phyloP scores from a whole-genome alignment of 768 basidiomycete genomes.

The Pleurotus tuoliensis region DNA sequence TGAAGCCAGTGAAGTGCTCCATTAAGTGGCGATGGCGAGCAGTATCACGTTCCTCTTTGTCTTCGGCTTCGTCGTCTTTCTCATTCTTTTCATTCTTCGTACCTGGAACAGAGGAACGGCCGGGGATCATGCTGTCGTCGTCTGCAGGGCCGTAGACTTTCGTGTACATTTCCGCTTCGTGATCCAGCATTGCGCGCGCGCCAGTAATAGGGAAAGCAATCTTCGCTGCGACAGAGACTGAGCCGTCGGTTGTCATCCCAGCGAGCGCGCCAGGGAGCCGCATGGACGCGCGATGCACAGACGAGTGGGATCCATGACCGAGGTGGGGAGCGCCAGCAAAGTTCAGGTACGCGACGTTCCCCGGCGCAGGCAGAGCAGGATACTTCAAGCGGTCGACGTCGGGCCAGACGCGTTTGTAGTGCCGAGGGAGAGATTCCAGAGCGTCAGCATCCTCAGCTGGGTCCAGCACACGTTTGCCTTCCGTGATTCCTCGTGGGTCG shows the following conservation, averaged over 20 bases:
- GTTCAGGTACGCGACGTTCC: constrained; percentile 12
- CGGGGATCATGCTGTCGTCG: not conserved
- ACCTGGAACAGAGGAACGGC: not conserved
- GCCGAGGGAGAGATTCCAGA: constrained; percentile 2
- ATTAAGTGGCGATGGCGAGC: constrained; percentile 22
- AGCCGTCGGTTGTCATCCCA: constrained; percentile 16
- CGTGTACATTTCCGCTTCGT: constrained; percentile 30
- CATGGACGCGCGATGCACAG: constrained; percentile 36
- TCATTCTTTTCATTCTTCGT: not conserved
- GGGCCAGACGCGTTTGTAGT: constrained; percentile 17
- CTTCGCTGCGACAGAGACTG: constrained; percentile 30
- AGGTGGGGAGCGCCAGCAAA: constrained; percentile 15
- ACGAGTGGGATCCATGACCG: constrained; percentile 19
- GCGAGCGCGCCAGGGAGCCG: constrained; percentile 30
- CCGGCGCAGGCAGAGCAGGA: not conserved
- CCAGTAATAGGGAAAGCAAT: constrained; percentile 22
- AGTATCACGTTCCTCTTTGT: not conserved
- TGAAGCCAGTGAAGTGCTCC: constrained; percentile 31
- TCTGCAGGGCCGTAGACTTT: constrained; percentile 13
- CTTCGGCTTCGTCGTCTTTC: not conserved
- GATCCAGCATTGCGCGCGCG: constrained; percentile 21
- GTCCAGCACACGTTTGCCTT: not conserved
- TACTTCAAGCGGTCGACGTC: not conserved
- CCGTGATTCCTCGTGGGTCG: constrained; percentile 15
- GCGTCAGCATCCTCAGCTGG: not conserved